phyloP scores from a whole-genome alignment of 129 eudicot genomes.

The Lonicera japonica region DNA sequence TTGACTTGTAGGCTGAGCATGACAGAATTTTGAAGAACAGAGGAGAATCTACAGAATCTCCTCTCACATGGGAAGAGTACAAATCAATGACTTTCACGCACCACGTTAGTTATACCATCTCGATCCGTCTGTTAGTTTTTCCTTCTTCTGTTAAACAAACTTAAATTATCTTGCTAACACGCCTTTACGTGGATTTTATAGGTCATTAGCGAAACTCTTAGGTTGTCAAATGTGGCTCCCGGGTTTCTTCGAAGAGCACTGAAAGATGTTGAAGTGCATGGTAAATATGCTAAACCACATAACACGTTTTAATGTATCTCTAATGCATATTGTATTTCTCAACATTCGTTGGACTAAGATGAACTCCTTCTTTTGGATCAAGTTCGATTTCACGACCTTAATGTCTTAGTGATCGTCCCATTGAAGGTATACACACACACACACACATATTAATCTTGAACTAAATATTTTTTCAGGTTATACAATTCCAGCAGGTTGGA shows the following conservation, averaged over 20 bases:
- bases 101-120: neutral
- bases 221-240: neutral
- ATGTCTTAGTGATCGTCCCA: too few relatives aligned
- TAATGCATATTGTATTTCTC: too few relatives aligned
- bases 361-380: too few relatives aligned
- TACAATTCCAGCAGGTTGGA: conserved; percentile 7
- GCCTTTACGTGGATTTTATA: neutral
- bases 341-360: too few relatives aligned
- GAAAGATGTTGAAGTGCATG: neutral
- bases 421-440: too few relatives aligned
- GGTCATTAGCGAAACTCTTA: neutral
- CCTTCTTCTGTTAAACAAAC: too few relatives aligned
- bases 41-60: neutral
- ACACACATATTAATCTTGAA: too few relatives aligned
- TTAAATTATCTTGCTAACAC: too few relatives aligned
- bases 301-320: too few relatives aligned
- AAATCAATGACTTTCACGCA: neutral
- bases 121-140: too few relatives aligned
- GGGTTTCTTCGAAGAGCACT: neutral
- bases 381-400: too few relatives aligned
- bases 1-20: neutral
- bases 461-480: neutral
- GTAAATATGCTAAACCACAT: neutral
- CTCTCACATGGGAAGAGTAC: neutral
- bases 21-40: neutral